Conservation (phyloP, 2,329 filamentous ascomycete genomes). For the Cordyceps farinosa region DNA sequence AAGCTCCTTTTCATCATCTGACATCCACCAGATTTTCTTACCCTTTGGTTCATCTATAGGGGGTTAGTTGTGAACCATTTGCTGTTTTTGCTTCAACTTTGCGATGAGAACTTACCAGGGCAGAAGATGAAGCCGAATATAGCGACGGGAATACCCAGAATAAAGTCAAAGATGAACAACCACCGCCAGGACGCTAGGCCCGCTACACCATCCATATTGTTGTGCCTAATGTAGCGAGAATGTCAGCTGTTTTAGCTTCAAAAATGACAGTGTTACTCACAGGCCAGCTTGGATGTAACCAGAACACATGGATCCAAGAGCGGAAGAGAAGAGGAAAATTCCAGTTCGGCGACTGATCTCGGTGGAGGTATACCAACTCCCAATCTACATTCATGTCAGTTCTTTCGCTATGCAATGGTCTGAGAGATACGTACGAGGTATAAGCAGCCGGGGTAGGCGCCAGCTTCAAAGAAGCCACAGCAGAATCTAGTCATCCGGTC, state of each 20-base stretch:
- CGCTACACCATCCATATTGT: constrained; percentile 32
- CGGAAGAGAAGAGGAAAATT: constrained; percentile 55
- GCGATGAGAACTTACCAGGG: neutral
- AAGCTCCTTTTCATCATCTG: constrained; percentile 1
- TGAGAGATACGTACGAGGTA: constrained; percentile 32
- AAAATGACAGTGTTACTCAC: constrained; percentile 13
- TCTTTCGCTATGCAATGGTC: neutral
- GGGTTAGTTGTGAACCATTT: neutral
- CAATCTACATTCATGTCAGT: constrained; percentile 32
- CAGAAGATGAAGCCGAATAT: constrained; percentile 18
- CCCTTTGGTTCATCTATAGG: constrained; percentile 15
- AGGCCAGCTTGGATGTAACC: constrained; percentile 35
- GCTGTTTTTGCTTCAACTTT: neutral
- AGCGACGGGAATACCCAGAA: constrained; percentile 35
- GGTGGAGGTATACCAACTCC: constrained; percentile 56
- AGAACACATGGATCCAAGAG: constrained; percentile 41
- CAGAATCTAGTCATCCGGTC: constrained; percentile 39
- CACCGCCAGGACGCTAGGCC: constrained; percentile 35
- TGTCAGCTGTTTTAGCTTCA: neutral
- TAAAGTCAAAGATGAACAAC: constrained; percentile 39
- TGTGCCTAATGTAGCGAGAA: constrained; percentile 13
- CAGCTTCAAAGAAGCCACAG: constrained; percentile 52
- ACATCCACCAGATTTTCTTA: constrained; percentile 20
- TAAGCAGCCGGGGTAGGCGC: constrained; percentile 53
- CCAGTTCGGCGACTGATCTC: constrained; percentile 56